A percentile compares a stretch with the other conserved stretches of the same genome.
Conservation (phyloP, 2,329 filamentous ascomycete species). For the Colletotrichum neosansevieriae region DNA sequence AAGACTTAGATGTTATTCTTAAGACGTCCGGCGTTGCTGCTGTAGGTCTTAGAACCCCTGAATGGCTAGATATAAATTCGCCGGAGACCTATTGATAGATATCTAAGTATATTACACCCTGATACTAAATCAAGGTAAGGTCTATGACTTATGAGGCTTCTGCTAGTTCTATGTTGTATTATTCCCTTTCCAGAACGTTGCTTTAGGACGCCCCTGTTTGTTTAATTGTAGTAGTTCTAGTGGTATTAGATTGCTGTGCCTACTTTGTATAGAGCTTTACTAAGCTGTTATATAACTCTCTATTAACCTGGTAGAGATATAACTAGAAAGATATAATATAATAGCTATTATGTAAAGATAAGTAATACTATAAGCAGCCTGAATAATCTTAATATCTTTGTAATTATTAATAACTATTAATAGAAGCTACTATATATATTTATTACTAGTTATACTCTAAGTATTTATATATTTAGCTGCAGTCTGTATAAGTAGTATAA, state of each 20-base stretch:
- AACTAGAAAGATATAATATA: background rate
- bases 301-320: constrained; percentile 1
- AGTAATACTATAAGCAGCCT: background rate
- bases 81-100: constrained; percentile 1
- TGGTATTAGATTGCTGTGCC: background rate
- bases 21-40: background rate
- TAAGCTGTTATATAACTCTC: constrained; percentile 12
- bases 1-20: background rate
- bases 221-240: background rate
- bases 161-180: constrained; percentile 1
- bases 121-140: background rate
- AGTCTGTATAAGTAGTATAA: background rate
- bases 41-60: background rate
- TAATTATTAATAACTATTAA: background rate
- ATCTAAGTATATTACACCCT: background rate
- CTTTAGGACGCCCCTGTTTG: background rate
- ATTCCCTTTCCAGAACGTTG: background rate
- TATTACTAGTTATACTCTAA: background rate
- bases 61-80: background rate
- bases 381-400: background rate
- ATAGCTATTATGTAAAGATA: background rate
- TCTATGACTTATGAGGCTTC: constrained; percentile 1
- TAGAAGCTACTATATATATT: too few species aligned
- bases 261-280: background rate
- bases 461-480: background rate